Evolutionary conservation across 2,329 filamentous ascomycete species (phyloP).

Genomic region (Talaromyces atroroseus): DNA sequence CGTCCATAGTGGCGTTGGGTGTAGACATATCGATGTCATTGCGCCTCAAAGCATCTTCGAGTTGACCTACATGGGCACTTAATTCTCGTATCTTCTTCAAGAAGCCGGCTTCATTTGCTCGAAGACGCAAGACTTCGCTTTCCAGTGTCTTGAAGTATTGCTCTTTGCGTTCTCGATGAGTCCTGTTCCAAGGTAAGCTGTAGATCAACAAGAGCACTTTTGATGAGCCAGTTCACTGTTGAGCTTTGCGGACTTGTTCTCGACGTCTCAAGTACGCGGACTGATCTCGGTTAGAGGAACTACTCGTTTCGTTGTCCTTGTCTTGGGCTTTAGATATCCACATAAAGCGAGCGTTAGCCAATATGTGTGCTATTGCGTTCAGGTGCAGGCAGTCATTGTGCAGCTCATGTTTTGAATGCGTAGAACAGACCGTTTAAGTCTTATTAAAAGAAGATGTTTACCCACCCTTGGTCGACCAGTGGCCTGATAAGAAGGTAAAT

Average conservation of each 20-base stretch:
- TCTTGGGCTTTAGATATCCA: not conserved
- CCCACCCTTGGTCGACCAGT: too few species aligned
- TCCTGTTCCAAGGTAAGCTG: constrained; percentile 51
- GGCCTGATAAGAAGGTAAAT: too few species aligned
- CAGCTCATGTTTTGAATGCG: too few species aligned
- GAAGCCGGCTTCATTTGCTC: constrained; percentile 44
- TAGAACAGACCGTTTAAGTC: too few species aligned
- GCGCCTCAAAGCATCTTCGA: constrained; percentile 18
- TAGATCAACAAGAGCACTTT: not conserved
- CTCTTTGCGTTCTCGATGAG: constrained; percentile 96
- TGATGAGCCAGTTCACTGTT: constrained; percentile 19
- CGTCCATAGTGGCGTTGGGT: not conserved
- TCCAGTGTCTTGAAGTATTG: constrained; percentile 95
- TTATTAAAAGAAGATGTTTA: too few species aligned
- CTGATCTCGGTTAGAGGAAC: constrained; percentile 11
- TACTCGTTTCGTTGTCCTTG: constrained; percentile 12
- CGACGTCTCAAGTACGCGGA: constrained; percentile 21
- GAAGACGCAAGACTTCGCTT: constrained; percentile 80
- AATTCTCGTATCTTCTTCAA: constrained; percentile 22
- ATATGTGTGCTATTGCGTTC: too few species aligned
- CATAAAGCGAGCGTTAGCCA: too few species aligned
- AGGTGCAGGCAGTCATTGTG: too few species aligned
- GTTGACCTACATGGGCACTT: constrained; percentile 19
- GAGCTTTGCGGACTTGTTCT: constrained; percentile 34
- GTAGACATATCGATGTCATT: not conserved